These are phyloP conservation scores for Phialophora verrucosa DNA, from an alignment of 2,329 filamentous ascomycete species.

Conservation along the genomic window DNA sequence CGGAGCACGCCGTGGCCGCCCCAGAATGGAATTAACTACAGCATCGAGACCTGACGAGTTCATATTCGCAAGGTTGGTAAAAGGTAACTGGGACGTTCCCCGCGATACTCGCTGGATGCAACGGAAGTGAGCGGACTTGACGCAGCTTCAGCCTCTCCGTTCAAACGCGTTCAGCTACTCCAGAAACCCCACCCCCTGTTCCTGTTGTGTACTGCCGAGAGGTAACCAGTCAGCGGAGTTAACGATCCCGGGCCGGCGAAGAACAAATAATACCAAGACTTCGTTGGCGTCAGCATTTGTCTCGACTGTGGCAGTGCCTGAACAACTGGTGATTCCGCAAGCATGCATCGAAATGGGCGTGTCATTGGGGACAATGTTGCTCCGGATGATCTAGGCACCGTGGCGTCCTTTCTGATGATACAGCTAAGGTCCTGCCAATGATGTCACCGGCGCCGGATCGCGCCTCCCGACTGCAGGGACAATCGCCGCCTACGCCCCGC, in stretches of 20 bases:
- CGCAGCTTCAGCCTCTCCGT: too few species aligned
- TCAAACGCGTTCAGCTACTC: too few species aligned
- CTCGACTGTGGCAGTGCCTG: background rate
- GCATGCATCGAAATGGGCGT: background rate
- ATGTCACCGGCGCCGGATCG: conserved; percentile 9
- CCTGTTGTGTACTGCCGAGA: too few species aligned
- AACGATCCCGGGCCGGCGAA: background rate
- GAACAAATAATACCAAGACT: background rate
- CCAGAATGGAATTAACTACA: background rate
- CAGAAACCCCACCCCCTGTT: too few species aligned
- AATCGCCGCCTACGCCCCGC: background rate
- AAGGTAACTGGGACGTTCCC: too few species aligned
- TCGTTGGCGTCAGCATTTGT: background rate
- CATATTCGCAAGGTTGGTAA: too few species aligned
- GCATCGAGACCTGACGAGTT: background rate
- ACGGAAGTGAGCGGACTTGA: too few species aligned
- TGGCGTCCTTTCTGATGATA: background rate
- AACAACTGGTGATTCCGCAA: background rate
- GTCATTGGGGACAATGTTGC: background rate
- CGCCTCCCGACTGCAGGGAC: background rate
- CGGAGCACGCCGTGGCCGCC: background rate
- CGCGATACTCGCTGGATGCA: too few species aligned
- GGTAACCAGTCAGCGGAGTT: too few species aligned
- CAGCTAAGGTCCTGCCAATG: background rate
- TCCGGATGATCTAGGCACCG: background rate